Evolutionary conservation across 331 rosid species (phyloP).

Genomic region (Stylosanthes scabra): DNA sequence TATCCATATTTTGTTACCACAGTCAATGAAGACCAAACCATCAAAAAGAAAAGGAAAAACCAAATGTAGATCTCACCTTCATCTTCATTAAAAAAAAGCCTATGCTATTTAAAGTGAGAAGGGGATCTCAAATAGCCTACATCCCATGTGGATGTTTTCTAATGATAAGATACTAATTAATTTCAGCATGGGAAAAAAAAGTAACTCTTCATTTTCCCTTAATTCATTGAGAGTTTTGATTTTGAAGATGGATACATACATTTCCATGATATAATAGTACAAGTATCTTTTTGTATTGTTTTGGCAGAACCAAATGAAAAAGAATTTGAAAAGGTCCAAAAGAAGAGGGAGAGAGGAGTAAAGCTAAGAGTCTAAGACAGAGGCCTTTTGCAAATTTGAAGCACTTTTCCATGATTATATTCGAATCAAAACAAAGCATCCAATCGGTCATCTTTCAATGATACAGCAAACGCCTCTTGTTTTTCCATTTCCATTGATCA

Average conservation of each 20-base stretch:
- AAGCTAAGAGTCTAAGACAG: slow-evolving; percentile 28
- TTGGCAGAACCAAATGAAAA: slow-evolving; percentile 47
- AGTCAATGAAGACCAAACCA: background rate
- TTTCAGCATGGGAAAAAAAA: slow-evolving; percentile 26
- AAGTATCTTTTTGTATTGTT: slow-evolving; percentile 50
- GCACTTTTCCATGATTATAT: slow-evolving; percentile 17
- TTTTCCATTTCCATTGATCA: slow-evolving; percentile 24
- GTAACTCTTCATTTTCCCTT: background rate
- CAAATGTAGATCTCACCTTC: background rate
- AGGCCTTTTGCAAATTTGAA: slow-evolving; percentile 46
- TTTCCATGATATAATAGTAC: too few species aligned
- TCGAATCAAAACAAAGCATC: slow-evolving; percentile 36
- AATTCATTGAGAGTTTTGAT: background rate
- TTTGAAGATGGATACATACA: too few species aligned
- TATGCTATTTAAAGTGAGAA: background rate
- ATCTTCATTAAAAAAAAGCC: background rate
- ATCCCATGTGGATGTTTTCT: background rate
- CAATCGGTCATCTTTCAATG: slow-evolving; percentile 39
- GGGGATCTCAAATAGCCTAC: background rate
- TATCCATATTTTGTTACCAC: background rate
- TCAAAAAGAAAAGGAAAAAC: background rate
- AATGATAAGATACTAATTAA: slow-evolving; percentile 35
- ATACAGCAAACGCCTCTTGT: slow-evolving; percentile 34
- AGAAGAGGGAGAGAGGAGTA: slow-evolving; percentile 16
- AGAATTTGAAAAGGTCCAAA: slow-evolving; percentile 46